Percentiles rank a stretch among this genome's conserved stretches.
These are phyloP conservation scores for Roridomyces roridus DNA, from an alignment of 768 basidiomycete species.

Conservation along the genomic window DNA sequence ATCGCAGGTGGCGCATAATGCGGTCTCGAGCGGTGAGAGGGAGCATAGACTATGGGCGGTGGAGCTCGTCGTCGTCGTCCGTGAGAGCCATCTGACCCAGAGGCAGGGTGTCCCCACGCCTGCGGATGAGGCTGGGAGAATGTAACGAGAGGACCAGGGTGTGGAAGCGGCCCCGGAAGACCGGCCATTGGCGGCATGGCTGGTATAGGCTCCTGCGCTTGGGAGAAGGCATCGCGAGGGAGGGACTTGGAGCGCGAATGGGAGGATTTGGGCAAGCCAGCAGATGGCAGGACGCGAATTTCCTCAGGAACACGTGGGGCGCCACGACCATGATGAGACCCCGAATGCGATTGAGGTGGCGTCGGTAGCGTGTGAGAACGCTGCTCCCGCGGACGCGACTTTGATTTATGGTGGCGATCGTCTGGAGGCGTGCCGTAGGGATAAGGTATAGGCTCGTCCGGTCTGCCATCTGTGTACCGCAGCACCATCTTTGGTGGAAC, in stretches of 20 bases:
- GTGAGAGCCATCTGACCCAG: slow-evolving; percentile 33
- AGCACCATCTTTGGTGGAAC: slow-evolving; percentile 77
- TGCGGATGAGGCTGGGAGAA: slow-evolving; percentile 49
- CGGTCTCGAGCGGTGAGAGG: slow-evolving; percentile 52
- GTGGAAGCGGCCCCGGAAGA: slow-evolving; percentile 21
- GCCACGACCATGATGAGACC: slow-evolving; percentile 43
- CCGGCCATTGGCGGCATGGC: slow-evolving; percentile 26
- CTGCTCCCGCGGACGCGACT: slow-evolving; percentile 30
- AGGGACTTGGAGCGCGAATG: slow-evolving; percentile 54
- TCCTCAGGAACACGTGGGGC: slow-evolving; percentile 56
- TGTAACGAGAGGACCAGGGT: slow-evolving; percentile 31
- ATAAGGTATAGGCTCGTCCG: slow-evolving; percentile 68
- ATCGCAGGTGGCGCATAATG: slow-evolving; percentile 68
- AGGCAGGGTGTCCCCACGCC: slow-evolving; percentile 40
- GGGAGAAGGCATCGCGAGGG: slow-evolving; percentile 44
- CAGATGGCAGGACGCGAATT: slow-evolving; percentile 66
- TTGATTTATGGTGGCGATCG: slow-evolving; percentile 23
- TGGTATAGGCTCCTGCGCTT: slow-evolving; percentile 26
- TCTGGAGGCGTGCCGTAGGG: slow-evolving; percentile 43
- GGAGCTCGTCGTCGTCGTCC: slow-evolving; percentile 45
- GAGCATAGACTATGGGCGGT: slow-evolving; percentile 68
- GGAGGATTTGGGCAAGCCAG: slow-evolving; percentile 40
- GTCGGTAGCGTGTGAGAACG: slow-evolving; percentile 37
- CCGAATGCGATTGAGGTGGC: slow-evolving; percentile 46
- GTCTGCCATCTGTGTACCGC: slow-evolving; percentile 67